Conservation (phyloP, 805 yeast species). For the Ogataea minuta region DNA sequence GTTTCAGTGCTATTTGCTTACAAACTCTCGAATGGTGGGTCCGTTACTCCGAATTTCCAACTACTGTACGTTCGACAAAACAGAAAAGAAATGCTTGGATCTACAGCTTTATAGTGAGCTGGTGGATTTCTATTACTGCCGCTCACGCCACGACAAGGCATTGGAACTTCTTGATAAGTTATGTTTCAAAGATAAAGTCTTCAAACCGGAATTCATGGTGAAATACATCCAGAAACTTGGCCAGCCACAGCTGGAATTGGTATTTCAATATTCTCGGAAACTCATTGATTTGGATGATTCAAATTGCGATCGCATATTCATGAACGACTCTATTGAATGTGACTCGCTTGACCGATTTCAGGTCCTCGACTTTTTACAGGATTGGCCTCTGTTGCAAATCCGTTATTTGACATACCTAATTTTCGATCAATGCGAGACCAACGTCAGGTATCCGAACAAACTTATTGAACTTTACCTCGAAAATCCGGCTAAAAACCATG, state of each 20-base stretch:
- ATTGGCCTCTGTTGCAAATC: conserved; percentile 31
- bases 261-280: conserved; percentile 57
- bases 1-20: conserved; percentile 69
- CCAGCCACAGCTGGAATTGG: conserved; percentile 46
- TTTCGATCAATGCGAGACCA: conserved; percentile 37
- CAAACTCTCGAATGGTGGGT: conserved; percentile 70
- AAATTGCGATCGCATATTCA: conserved; percentile 51
- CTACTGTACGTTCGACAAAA: conserved; percentile 64
- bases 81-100: conserved; percentile 49
- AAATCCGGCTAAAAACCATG: conserved; percentile 22
- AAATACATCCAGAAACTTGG: conserved; percentile 58
- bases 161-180: conserved; percentile 52
- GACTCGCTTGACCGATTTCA: conserved; percentile 52
- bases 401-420: conserved; percentile 55
- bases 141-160: conserved; percentile 63
- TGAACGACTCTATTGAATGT: conserved; percentile 61
- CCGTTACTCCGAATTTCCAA: conserved; percentile 79
- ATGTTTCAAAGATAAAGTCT: conserved; percentile 27
- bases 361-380: conserved; percentile 52
- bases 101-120: conserved; percentile 60
- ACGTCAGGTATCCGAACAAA: conserved; percentile 40
- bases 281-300: conserved; percentile 40
- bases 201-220: conserved; percentile 45
- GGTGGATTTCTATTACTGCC: conserved; percentile 72
- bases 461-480: conserved; percentile 46